Evolutionary conservation across 2,329 filamentous ascomycete genomes (phyloP).

Genomic region (Hypoxylon sp.): DNA sequence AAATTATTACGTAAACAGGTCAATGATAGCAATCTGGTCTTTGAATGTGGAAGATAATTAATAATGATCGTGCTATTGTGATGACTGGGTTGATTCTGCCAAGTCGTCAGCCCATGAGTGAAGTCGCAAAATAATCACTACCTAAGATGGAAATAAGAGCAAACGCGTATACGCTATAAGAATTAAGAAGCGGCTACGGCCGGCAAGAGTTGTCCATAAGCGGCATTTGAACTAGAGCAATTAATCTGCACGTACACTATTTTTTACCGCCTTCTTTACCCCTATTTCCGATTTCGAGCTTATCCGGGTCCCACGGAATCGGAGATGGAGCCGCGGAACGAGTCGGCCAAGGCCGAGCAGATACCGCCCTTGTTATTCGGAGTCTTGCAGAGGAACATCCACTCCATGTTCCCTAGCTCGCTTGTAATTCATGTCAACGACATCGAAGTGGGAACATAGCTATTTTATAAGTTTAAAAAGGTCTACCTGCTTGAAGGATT

Average conservation of each 20-base stretch:
- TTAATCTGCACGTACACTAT: not conserved
- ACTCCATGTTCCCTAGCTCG: not conserved
- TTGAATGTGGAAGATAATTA: not conserved
- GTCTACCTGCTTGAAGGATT: not conserved
- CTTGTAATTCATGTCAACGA: not conserved
- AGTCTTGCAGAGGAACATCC: not conserved
- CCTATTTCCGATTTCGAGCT: conserved; percentile 11
- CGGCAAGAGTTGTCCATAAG: not conserved
- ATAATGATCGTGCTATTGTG: not conserved
- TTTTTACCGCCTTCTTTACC: not conserved
- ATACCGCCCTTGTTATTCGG: conserved; percentile 26
- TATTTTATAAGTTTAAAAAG: not conserved
- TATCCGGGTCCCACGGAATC: conserved; percentile 39
- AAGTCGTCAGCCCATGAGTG: not conserved
- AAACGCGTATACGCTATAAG: not conserved
- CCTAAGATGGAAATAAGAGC: not conserved
- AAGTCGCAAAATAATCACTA: not conserved
- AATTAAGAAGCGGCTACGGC: not conserved
- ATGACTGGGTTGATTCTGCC: not conserved
- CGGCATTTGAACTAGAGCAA: not conserved
- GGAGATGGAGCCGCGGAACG: conserved; percentile 32
- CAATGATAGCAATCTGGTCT: not conserved
- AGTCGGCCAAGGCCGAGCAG: conserved; percentile 35
- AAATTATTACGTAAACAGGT: conserved; percentile 2
- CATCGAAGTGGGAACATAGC: not conserved